Evolutionary conservation across 345 rosid species (phyloP).

Genomic region (Populus tremula): DNA sequence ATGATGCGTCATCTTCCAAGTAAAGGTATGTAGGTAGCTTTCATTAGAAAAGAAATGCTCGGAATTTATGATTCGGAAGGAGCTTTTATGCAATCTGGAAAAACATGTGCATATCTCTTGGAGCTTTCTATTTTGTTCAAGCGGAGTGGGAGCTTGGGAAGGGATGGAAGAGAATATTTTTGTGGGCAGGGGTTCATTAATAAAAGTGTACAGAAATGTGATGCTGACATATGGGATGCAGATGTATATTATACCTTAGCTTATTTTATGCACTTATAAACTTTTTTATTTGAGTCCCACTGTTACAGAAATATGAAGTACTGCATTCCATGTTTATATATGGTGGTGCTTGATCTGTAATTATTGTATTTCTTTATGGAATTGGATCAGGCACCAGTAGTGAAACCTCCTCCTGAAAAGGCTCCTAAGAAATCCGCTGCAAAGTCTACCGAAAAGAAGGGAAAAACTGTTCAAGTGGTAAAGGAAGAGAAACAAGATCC

Average conservation of each 20-base stretch:
- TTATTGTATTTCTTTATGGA: not conserved
- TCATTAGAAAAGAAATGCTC: not conserved
- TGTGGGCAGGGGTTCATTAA: not conserved
- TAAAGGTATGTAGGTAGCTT: not conserved
- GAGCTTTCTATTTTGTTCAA: not conserved
- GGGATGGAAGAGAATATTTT: not conserved
- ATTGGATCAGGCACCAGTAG: conserved; percentile 34
- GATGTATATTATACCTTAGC: not conserved
- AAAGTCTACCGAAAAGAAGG: conserved; percentile 53
- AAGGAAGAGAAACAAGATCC: conserved; percentile 57
- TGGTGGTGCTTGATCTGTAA: not conserved
- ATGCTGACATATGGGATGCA: not conserved
- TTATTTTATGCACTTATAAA: not conserved
- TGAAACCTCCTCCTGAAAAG: conserved; percentile 40
- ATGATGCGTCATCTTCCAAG: not conserved
- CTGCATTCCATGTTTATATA: not conserved
- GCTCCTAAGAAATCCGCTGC: conserved; percentile 45
- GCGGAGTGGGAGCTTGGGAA: not conserved
- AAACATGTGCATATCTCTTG: not conserved
- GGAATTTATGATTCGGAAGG: not conserved
- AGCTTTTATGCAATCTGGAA: not conserved
- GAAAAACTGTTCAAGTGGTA: conserved; percentile 41
- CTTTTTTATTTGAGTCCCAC: too few relatives aligned
- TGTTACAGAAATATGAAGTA: not conserved
- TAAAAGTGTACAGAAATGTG: not conserved